These are phyloP conservation scores for Schwanniomyces vanrijiae DNA, from an alignment of 805 yeast species.

Conservation along the genomic window DNA sequence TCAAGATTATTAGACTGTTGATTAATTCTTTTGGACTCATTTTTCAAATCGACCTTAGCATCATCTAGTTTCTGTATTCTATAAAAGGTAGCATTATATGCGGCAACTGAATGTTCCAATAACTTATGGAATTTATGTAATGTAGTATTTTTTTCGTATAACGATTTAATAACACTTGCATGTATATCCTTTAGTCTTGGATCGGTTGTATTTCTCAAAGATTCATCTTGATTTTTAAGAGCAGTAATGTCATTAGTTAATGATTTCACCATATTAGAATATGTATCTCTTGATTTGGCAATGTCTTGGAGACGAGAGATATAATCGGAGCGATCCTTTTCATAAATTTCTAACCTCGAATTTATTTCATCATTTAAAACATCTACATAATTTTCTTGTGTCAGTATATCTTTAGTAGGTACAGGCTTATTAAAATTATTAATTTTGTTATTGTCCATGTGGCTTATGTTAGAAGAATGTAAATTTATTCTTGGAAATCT, in stretches of 20 bases:
- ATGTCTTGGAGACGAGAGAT: neutral
- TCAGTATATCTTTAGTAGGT: constrained; percentile 23
- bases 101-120: neutral
- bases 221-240: neutral
- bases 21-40: neutral
- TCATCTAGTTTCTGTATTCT: constrained; percentile 1
- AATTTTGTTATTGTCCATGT: neutral
- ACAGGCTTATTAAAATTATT: constrained; percentile 23
- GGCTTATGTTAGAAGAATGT: neutral
- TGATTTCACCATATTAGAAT: neutral
- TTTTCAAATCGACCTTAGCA: neutral
- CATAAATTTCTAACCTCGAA: neutral
- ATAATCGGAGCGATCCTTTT: neutral
- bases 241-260: neutral
- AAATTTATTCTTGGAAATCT: neutral
- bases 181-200: neutral
- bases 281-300: neutral
- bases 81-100: neutral
- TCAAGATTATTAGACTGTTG: neutral
- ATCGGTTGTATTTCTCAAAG: constrained; percentile 1
- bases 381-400: neutral
- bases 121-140: neutral
- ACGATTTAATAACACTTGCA: neutral
- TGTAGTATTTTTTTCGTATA: constrained; percentile 1
- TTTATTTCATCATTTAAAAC: neutral